These are phyloP conservation scores for Stemphylium lycopersici DNA, from an alignment of 2,329 filamentous ascomycete species.

Conservation along the genomic window DNA sequence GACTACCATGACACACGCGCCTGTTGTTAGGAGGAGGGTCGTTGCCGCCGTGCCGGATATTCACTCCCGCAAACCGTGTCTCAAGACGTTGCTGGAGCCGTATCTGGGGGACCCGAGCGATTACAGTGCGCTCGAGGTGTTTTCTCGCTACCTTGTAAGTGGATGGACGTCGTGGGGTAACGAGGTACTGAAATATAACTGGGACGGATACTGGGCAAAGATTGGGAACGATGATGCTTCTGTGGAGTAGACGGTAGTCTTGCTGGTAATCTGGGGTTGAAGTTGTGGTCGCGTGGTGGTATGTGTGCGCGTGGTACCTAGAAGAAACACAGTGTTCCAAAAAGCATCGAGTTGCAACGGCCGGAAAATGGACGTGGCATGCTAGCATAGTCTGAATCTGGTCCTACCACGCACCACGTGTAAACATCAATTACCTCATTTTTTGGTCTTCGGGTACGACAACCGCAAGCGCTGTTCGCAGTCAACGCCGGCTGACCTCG, in stretches of 20 bases:
- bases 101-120: slow-evolving; percentile 54
- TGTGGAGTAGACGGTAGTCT: background rate
- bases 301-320: background rate
- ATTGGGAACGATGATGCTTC: background rate
- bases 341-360: background rate
- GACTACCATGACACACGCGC: slow-evolving; percentile 28
- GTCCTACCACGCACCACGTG: no score
- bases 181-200: slow-evolving; percentile 73
- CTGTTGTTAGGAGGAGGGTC: slow-evolving; percentile 58
- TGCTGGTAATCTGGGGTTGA: background rate
- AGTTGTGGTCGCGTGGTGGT: background rate
- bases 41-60: slow-evolving; percentile 74
- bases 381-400: no score
- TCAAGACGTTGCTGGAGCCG: slow-evolving; percentile 65
- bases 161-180: slow-evolving; percentile 84
- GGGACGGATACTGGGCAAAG: slow-evolving; percentile 57
- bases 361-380: no score
- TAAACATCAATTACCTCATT: no score
- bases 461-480: no score
- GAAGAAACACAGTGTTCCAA: background rate
- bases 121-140: slow-evolving; percentile 73
- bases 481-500: no score
- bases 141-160: slow-evolving; percentile 73
- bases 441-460: no score
- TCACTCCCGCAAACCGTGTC: slow-evolving; percentile 78